Conservation (phyloP, 805 yeast species). For the Candida incommunis region DNA sequence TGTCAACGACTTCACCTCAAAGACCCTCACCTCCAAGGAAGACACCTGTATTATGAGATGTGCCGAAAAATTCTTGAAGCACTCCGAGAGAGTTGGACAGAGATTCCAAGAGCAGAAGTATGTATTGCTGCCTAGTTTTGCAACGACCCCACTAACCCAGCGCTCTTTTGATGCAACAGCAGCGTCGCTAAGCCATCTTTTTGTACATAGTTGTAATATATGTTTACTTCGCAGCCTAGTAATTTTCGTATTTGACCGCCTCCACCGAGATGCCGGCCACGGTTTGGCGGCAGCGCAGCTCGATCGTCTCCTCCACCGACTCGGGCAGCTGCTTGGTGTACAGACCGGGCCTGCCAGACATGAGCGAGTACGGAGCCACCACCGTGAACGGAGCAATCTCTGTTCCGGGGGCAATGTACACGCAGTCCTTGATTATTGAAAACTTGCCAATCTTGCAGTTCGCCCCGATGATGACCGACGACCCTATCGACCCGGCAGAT, state of each 20-base stretch:
- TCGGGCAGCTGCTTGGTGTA: background rate
- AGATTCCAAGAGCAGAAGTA: constrained; percentile 96
- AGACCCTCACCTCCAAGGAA: constrained; percentile 73
- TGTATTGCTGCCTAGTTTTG: no score
- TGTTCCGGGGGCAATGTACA: constrained; percentile 18
- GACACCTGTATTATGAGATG: constrained; percentile 77
- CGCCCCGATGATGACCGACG: constrained; percentile 22
- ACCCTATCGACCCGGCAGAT: constrained; percentile 26
- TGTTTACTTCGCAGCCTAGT: no score
- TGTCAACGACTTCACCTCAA: constrained; percentile 95
- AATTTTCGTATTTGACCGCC: no score
- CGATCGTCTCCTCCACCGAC: background rate
- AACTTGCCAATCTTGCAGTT: constrained; percentile 22
- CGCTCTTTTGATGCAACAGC: constrained; percentile 13
- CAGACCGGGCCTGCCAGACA: constrained; percentile 11
- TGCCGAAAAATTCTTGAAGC: constrained; percentile 94
- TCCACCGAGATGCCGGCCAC: background rate
- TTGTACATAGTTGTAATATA: background rate
- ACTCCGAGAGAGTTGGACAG: constrained; percentile 95
- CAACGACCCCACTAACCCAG: constrained; percentile 5
- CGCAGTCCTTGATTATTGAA: constrained; percentile 25
- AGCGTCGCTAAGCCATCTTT: constrained; percentile 4
- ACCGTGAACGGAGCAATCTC: constrained; percentile 22
- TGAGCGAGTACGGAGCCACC: constrained; percentile 21
- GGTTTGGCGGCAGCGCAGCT: background rate